A percentile compares a stretch with the other conserved stretches of the same genome.
Evolutionary conservation across 2,329 filamentous ascomycete species (phyloP).

Genomic region (Aspergillus sp.): DNA sequence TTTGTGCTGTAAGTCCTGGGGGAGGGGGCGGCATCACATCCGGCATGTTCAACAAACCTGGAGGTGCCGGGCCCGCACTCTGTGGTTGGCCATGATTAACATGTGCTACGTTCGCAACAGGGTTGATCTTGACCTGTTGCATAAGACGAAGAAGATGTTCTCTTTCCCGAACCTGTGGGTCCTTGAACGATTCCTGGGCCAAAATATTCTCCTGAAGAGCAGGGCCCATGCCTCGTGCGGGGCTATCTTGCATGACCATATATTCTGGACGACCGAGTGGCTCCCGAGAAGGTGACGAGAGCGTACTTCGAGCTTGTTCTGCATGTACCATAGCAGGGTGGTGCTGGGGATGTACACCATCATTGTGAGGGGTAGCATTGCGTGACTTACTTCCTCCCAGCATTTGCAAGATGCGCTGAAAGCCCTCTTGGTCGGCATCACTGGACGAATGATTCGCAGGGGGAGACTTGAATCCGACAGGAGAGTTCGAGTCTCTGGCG

Average conservation of each 20-base stretch:
- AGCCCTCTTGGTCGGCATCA: constrained; percentile 77
- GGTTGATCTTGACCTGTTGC: constrained; percentile 50
- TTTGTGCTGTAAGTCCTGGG: constrained; percentile 28
- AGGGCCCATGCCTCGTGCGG: constrained; percentile 18
- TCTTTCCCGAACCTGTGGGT: constrained; percentile 55
- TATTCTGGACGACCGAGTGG: constrained; percentile 27
- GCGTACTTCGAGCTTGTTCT: constrained; percentile 21
- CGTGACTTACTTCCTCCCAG: constrained; percentile 55
- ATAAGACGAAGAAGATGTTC: constrained; percentile 84
- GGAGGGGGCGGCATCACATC: constrained; percentile 32
- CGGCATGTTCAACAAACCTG: constrained; percentile 29
- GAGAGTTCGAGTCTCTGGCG: constrained; percentile 28
- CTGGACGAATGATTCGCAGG: constrained; percentile 33
- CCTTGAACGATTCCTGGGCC: constrained; percentile 30
- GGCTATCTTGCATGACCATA: constrained; percentile 18
- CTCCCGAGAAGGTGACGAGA: constrained; percentile 30
- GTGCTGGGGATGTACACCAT: constrained; percentile 25
- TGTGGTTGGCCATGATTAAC: constrained; percentile 24
- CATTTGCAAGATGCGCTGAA: constrained; percentile 77
- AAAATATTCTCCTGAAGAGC: constrained; percentile 24
- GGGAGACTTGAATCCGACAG: constrained; percentile 16
- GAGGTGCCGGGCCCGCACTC: constrained; percentile 23
- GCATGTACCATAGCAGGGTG: constrained; percentile 24
- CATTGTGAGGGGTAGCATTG: constrained; percentile 41
- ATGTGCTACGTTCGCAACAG: constrained; percentile 17